Evolutionary conservation across 306 rosid genomes (phyloP), one percentile per base, ranked within the genome.

Genomic region (Castanea sativa): DNA sequence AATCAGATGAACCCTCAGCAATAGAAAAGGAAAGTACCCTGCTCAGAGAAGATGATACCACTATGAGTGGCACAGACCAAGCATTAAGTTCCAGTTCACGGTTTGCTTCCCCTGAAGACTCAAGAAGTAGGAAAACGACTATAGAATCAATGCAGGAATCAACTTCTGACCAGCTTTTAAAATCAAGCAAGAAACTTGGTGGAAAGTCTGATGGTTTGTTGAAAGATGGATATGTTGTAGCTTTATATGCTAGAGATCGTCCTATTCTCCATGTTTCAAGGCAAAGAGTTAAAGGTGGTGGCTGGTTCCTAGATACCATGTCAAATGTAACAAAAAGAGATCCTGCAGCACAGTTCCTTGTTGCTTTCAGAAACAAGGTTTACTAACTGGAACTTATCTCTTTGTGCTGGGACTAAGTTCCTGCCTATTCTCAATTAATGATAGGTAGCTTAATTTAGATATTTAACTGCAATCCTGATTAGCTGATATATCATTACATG

Each of bases 11-110:
- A 72, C 82, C 91, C 73, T 91, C 87, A 32, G 51, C 81, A 69
- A 77, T 73, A 64, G 97, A 88, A 82, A 93, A 88, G 84, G 97
- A 95, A 85, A 92, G 91, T 70, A 84, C 89, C 56, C 91, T 90
- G 15, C 94, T 79, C 53, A 87, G 88, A 82, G 91, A 89, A 69
- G 99, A 90, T 79, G 98, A 95, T 85, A 75, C 93, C 32, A 93
- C 94, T 33, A 95, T 93, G 93, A 95, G 99, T 77, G 97, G 99
- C 71, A 91, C 93, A 14, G 99, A 93, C 73, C 99, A 93, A 79
- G 97, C 93, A 1, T 84, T 91, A 81, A 95, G 97, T 85, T 90
- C 94, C 20, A 81, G 98, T 72, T 93, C 99, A 71, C 86, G 80
- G 33, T 87, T 88, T 85, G 90, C 87, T 53, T 89, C 95, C 81